Evolutionary conservation across 2,329 filamentous ascomycete genomes (phyloP).

Genomic region (Fusarium sp.): DNA sequence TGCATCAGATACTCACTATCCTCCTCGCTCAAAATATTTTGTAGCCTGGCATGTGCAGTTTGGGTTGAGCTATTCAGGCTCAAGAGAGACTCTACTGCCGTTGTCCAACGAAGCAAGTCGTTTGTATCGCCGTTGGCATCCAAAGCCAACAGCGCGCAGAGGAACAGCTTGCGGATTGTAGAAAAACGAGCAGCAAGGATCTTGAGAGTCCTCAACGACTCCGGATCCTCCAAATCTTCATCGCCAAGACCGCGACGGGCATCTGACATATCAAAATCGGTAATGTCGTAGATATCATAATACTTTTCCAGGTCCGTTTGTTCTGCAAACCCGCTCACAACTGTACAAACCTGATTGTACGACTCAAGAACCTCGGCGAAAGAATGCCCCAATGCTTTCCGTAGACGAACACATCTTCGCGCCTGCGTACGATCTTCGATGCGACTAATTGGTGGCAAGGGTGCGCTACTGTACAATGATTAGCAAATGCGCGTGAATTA

Average conservation of each 20-base stretch:
- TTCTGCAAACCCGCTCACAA: slow-evolving; percentile 81
- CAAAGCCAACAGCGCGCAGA: slow-evolving; percentile 91
- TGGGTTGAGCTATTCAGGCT: slow-evolving; percentile 74
- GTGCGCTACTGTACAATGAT: slow-evolving; percentile 76
- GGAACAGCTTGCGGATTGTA: slow-evolving; percentile 84
- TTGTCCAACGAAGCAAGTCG: slow-evolving; percentile 85
- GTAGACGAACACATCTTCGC: slow-evolving; percentile 84
- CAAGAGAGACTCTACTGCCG: slow-evolving; percentile 82
- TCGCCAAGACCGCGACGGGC: slow-evolving; percentile 76
- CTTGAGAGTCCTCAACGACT: slow-evolving; percentile 85
- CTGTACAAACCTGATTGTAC: slow-evolving; percentile 78
- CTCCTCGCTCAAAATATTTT: slow-evolving; percentile 81
- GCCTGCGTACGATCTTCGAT: slow-evolving; percentile 87
- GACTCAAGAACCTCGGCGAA: slow-evolving; percentile 79
- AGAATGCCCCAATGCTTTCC: slow-evolving; percentile 79
- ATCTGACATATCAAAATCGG: slow-evolving; percentile 79
- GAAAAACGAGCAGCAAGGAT: slow-evolving; percentile 86
- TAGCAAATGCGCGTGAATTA: neutral
- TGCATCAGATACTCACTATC: slow-evolving; percentile 72
- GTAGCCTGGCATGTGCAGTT: slow-evolving; percentile 75
- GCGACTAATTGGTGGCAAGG: slow-evolving; percentile 91
- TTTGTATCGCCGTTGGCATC: slow-evolving; percentile 84
- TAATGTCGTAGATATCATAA: slow-evolving; percentile 89
- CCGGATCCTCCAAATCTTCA: slow-evolving; percentile 80
- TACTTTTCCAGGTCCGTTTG: slow-evolving; percentile 91